These are phyloP conservation scores for Kockovaella imperatae DNA, from an alignment of 768 basidiomycete genomes.

Conservation along the genomic window DNA sequence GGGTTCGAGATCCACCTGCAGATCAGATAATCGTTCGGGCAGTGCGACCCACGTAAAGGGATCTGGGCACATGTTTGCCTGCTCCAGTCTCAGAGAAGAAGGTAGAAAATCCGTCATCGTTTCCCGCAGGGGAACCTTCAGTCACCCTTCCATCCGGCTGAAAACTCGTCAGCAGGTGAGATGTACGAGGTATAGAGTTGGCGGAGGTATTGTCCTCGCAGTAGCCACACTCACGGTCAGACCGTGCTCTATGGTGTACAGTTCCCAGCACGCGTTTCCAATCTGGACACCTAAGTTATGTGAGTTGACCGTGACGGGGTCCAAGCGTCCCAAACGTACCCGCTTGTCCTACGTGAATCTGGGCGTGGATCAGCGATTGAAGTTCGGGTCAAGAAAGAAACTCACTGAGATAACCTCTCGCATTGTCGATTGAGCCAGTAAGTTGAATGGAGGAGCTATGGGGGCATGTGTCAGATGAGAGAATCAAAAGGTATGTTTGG, in stretches of 20 bases:
- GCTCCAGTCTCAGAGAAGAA: conserved; percentile 98
- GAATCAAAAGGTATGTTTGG: neutral
- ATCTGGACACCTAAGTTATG: conserved; percentile 45
- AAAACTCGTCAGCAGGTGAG: conserved; percentile 2
- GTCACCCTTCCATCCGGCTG: conserved; percentile 91
- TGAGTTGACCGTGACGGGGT: neutral
- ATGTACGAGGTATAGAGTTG: neutral
- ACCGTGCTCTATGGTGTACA: conserved; percentile 98
- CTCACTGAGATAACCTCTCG: conserved; percentile 77
- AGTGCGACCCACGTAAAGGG: conserved; percentile 64
- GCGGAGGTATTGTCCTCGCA: neutral
- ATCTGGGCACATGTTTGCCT: conserved; percentile 95
- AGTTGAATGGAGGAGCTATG: neutral
- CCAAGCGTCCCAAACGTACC: conserved; percentile 25
- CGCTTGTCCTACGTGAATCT: conserved; percentile 87
- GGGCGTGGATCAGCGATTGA: conserved; percentile 11
- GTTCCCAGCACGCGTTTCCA: conserved; percentile 99
- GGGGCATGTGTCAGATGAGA: neutral
- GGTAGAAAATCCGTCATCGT: conserved; percentile 91
- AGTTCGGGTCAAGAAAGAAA: conserved; percentile 1
- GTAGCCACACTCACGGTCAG: conserved; percentile 64
- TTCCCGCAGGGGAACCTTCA: conserved; percentile 64
- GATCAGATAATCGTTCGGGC: neutral
- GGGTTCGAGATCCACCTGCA: conserved; percentile 58
- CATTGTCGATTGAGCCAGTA: conserved; percentile 32